Conservation (phyloP, 257 asterid genomes). For the Salvia rosmarinus region DNA sequence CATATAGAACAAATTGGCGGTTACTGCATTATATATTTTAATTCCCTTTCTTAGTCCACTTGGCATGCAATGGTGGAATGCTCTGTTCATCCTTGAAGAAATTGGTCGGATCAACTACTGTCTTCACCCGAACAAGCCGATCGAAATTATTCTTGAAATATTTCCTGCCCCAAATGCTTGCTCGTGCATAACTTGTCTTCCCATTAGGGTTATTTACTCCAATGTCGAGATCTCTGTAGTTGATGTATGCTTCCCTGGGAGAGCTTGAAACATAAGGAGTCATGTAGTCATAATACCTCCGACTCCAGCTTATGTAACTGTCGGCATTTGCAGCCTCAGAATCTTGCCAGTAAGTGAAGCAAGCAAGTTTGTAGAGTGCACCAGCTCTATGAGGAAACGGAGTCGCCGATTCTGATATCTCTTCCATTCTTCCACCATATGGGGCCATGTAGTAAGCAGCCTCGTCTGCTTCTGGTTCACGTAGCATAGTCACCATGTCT, state of each 20-base stretch:
- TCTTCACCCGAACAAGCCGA: constrained; percentile 16
- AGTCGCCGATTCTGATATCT: constrained; percentile 4
- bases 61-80: constrained; percentile 22
- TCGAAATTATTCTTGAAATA: not conserved
- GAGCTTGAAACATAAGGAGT: constrained; percentile 34
- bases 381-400: constrained; percentile 12
- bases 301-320: not conserved
- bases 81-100: constrained; percentile 30
- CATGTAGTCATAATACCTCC: constrained; percentile 21
- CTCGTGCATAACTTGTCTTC: constrained; percentile 26
- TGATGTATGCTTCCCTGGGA: constrained; percentile 41
- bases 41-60: constrained; percentile 9
- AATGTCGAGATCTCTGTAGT: constrained; percentile 46
- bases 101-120: constrained; percentile 3
- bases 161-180: not conserved
- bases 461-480: constrained; percentile 9
- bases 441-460: not conserved
- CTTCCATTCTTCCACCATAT: constrained; percentile 32
- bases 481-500: not conserved
- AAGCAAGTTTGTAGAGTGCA: constrained; percentile 6
- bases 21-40: too few species aligned
- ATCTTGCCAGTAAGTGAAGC: constrained; percentile 8
- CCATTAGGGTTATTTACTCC: constrained; percentile 34
- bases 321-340: not conserved
- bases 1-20: too few species aligned